Evolutionary conservation across 176 grass and related monocot genomes (phyloP).

Genomic region (Chloris gayana): DNA sequence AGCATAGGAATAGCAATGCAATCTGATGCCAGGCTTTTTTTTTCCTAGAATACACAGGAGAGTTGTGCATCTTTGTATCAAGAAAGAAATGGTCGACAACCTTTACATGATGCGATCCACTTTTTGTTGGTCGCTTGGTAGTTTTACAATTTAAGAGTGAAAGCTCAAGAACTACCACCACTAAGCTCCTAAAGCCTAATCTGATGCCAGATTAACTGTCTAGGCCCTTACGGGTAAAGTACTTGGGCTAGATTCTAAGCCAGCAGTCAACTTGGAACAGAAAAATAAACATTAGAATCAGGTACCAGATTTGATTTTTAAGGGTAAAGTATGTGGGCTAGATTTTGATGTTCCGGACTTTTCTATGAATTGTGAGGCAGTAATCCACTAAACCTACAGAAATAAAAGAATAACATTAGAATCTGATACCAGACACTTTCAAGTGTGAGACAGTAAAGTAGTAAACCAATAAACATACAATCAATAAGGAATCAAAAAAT

Average conservation of each 20-base stretch:
- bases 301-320: background rate
- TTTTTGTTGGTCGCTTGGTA: no score
- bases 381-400: background rate
- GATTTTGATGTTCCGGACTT: background rate
- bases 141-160: no score
- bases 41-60: no score
- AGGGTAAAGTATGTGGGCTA: background rate
- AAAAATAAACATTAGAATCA: slow-evolving; percentile 38
- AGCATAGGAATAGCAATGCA: slow-evolving; percentile 32
- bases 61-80: no score
- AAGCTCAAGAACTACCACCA: no score
- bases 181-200: no score
- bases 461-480: slow-evolving; percentile 1
- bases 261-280: background rate
- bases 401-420: background rate
- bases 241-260: slow-evolving; percentile 17
- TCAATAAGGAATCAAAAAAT: background rate
- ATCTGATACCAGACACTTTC: background rate
- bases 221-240: slow-evolving; percentile 12
- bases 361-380: background rate
- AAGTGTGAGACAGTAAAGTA: background rate
- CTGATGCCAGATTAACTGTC: slow-evolving; percentile 1
- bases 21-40: slow-evolving; percentile 9
- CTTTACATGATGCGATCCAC: no score
- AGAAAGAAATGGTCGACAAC: no score